These are phyloP conservation scores for Globisporangium barbulae DNA, from an alignment of 352 stramenopile genomes.

Conservation along the genomic window DNA sequence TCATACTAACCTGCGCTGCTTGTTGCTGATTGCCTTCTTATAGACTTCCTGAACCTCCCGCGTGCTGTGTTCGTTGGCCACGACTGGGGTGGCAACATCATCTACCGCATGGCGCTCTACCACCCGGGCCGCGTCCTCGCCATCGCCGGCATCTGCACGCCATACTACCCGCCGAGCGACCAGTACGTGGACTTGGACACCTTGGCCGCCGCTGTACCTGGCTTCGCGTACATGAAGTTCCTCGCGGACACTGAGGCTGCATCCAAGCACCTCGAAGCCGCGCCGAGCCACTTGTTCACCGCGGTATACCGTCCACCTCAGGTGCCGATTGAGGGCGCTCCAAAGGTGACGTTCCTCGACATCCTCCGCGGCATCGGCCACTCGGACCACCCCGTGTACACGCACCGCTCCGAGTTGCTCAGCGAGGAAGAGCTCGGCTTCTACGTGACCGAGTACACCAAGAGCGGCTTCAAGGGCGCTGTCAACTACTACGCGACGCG, in stretches of 20 bases:
- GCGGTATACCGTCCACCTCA: conserved; percentile 29
- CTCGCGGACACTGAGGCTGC: conserved; percentile 31
- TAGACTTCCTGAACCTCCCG: conserved; percentile 46
- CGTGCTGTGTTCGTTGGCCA: conserved; percentile 51
- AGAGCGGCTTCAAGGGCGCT: conserved; percentile 32
- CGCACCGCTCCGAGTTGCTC: conserved; percentile 33
- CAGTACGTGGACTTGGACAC: conserved; percentile 35
- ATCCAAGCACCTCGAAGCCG: conserved; percentile 31
- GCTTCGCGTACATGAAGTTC: conserved; percentile 41
- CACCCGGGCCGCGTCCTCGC: conserved; percentile 50
- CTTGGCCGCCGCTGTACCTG: conserved; percentile 23
- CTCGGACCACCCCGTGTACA: conserved; percentile 31
- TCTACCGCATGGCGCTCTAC: conserved; percentile 57
- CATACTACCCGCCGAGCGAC: conserved; percentile 36
- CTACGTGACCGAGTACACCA: conserved; percentile 37
- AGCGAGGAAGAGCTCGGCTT: conserved; percentile 44
- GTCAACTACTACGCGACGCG: conserved; percentile 40
- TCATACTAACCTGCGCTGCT: neutral
- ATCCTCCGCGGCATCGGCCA: conserved; percentile 23
- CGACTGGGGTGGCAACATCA: conserved; percentile 52
- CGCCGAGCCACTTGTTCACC: conserved; percentile 30
- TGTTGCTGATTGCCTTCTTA: neutral
- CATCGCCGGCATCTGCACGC: conserved; percentile 53
- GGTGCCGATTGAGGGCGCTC: conserved; percentile 19
- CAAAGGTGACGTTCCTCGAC: conserved; percentile 22